These are phyloP conservation scores for Rhodotorula sphaerocarpa DNA, from an alignment of 768 basidiomycete genomes.

Conservation along the genomic window DNA sequence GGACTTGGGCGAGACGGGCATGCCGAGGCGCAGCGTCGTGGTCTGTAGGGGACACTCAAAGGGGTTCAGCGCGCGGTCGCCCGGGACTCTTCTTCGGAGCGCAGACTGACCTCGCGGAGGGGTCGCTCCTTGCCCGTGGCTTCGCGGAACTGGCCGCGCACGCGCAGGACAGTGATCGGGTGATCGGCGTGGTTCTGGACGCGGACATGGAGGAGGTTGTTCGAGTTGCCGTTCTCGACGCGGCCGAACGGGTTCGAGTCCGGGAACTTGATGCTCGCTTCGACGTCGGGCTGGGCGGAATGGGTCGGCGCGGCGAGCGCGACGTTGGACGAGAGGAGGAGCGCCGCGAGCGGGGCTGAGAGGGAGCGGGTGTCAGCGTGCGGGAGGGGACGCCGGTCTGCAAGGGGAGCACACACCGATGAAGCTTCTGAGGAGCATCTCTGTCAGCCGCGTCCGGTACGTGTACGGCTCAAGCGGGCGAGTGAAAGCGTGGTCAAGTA, in stretches of 20 bases:
- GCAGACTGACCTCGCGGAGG: constrained; percentile 2
- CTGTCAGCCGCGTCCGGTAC: too few species aligned
- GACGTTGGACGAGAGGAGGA: too few species aligned
- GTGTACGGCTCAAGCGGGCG: too few species aligned
- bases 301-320: neutral
- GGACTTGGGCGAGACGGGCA: neutral
- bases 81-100: too few species aligned
- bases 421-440: too few species aligned
- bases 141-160: constrained; percentile 11
- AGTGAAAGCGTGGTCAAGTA: too few species aligned
- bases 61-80: too few species aligned
- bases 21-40: neutral
- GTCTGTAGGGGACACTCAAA: neutral
- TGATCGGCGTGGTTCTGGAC: constrained; percentile 8
- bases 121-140: neutral
- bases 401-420: too few species aligned
- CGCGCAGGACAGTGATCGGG: neutral
- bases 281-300: neutral
- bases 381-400: neutral
- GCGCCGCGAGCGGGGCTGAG: neutral
- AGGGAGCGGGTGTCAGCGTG: too few species aligned
- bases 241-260: constrained; percentile 13
- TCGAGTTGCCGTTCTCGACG: constrained; percentile 7
- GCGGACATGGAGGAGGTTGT: constrained; percentile 5
- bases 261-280: constrained; percentile 4